Percentiles rank a stretch among this genome's conserved stretches.
Conservation (phyloP, 495 filamentous ascomycete genomes). For the Xylaria longipes region DNA sequence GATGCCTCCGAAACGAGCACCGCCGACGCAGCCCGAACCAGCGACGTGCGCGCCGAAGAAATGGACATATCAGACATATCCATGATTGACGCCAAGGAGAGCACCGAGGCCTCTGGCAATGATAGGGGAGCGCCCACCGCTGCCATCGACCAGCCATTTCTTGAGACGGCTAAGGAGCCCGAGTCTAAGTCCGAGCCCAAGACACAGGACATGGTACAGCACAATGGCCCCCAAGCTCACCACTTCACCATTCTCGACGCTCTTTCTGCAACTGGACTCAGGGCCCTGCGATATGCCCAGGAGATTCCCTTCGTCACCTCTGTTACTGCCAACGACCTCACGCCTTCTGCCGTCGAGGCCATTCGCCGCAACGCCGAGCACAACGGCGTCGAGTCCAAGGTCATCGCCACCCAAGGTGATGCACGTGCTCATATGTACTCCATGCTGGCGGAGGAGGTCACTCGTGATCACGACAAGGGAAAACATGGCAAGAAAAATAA, state of each 20-base stretch:
- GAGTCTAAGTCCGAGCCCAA: slow-evolving; percentile 17
- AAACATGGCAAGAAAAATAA: slow-evolving; percentile 36
- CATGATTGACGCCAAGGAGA: slow-evolving; percentile 22
- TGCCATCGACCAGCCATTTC: slow-evolving; percentile 1
- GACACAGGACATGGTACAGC: slow-evolving; percentile 28
- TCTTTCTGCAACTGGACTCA: slow-evolving; percentile 90
- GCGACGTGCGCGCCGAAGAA: slow-evolving; percentile 26
- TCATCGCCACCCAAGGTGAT: slow-evolving; percentile 76
- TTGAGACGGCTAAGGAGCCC: slow-evolving; percentile 30
- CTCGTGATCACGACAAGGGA: slow-evolving; percentile 34
- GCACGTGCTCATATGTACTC: slow-evolving; percentile 91
- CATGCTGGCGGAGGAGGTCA: slow-evolving; percentile 51
- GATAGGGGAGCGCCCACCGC: slow-evolving; percentile 7
- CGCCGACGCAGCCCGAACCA: slow-evolving; percentile 23
- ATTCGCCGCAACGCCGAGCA: slow-evolving; percentile 85
- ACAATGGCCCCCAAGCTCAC: slow-evolving; percentile 25
- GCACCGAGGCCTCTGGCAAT: background rate
- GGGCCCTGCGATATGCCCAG: slow-evolving; percentile 88
- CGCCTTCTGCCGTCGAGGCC: slow-evolving; percentile 73
- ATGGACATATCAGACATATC: slow-evolving; percentile 25
- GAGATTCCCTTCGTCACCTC: slow-evolving; percentile 84
- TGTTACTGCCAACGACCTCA: slow-evolving; percentile 89
- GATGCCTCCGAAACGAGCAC: slow-evolving; percentile 27
- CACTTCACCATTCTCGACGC: slow-evolving; percentile 89
- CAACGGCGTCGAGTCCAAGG: slow-evolving; percentile 73